Evolutionary conservation across 768 basidiomycete species (phyloP).

Genomic region (Mycena indigotica): DNA sequence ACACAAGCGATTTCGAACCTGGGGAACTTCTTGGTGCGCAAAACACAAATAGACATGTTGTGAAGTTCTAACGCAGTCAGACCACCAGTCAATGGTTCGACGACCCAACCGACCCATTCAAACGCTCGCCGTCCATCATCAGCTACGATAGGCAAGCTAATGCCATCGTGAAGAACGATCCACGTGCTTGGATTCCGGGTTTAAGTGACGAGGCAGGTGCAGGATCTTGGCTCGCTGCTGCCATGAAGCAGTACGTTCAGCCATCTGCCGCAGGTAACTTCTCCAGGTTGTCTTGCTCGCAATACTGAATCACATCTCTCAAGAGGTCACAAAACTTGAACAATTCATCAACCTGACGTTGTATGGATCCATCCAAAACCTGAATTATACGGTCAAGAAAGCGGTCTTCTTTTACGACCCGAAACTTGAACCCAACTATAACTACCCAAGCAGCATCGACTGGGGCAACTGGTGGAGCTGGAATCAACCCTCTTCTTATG

Average conservation of each 20-base stretch:
- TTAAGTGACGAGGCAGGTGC: constrained; percentile 63
- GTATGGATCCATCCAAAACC: constrained; percentile 54
- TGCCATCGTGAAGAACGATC: constrained; percentile 50
- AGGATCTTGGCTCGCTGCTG: constrained; percentile 57
- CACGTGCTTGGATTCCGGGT: constrained; percentile 62
- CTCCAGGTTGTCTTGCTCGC: too few species aligned
- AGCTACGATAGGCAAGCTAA: constrained; percentile 56
- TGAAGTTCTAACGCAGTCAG: too few species aligned
- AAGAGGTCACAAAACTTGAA: constrained; percentile 54
- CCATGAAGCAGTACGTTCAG: constrained; percentile 59
- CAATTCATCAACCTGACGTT: constrained; percentile 48
- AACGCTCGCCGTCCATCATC: constrained; percentile 54
- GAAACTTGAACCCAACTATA: constrained; percentile 43
- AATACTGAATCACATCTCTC: too few species aligned
- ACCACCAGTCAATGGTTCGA: constrained; percentile 58
- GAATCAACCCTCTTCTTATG: constrained; percentile 50
- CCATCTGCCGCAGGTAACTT: constrained; percentile 41
- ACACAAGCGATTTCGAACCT: constrained; percentile 48
- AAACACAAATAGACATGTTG: too few species aligned
- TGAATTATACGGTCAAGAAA: constrained; percentile 56
- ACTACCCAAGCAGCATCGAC: constrained; percentile 48
- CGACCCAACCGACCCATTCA: constrained; percentile 52
- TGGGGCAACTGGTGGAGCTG: constrained; percentile 64
- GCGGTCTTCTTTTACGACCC: constrained; percentile 58
- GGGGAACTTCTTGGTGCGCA: constrained; percentile 46